phyloP scores from a whole-genome alignment of 352 stramenopile species.

The Globisporangium paddicum region DNA sequence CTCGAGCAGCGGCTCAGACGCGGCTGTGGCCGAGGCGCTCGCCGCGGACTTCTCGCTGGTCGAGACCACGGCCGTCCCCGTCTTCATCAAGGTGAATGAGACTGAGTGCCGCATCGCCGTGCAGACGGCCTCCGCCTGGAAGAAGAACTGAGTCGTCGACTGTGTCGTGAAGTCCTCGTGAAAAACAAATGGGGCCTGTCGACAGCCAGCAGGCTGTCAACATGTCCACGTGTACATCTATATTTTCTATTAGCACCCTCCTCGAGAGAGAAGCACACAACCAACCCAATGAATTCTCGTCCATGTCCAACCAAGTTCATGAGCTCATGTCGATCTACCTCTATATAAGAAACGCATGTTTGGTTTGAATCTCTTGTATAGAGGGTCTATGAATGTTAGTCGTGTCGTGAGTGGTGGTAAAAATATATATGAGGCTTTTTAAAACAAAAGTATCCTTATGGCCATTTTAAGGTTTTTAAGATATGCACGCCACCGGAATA shows the following conservation, averaged over 20 bases:
- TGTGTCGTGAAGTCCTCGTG: no score
- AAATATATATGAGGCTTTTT: no score
- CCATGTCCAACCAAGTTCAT: not conserved
- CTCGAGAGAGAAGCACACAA: not conserved
- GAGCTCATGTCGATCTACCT: not conserved
- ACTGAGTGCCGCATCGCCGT: constrained; percentile 46
- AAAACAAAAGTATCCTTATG: no score
- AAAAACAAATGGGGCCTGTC: no score
- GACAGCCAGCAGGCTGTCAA: not conserved
- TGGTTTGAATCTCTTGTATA: no score
- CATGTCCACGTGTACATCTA: not conserved
- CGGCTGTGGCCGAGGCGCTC: constrained; percentile 25
- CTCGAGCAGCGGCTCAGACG: constrained; percentile 26
- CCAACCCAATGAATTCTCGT: not conserved
- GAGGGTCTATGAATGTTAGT: no score
- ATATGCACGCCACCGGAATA: no score
- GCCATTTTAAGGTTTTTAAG: no score
- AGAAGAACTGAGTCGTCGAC: constrained; percentile 18
- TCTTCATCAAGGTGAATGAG: constrained; percentile 43
- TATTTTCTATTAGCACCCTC: not conserved
- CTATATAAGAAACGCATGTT: no score
- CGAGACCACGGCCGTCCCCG: constrained; percentile 34
- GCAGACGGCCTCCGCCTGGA: constrained; percentile 47
- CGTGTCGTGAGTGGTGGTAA: no score
- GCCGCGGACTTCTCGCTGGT: constrained; percentile 39